Percentiles rank a stretch among this genome's conserved stretches.
Conservation (phyloP, 139 green algal genomes). For the Auxenochlorella pyrenoidosa region DNA sequence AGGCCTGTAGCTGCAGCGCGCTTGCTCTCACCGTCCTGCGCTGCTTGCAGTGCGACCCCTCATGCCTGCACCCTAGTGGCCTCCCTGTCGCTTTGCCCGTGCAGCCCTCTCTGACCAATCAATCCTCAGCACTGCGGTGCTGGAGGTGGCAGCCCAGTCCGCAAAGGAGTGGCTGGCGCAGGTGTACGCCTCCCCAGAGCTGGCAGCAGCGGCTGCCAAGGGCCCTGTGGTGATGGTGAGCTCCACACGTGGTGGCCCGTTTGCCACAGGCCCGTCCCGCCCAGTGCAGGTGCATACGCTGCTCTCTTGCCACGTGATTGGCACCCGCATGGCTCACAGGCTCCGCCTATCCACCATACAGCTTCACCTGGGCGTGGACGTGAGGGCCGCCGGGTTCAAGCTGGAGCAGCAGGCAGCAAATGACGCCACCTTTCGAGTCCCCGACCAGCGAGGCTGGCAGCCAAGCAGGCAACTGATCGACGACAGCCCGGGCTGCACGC, state of each 20-base stretch:
- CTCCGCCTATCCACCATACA: neutral
- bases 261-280: neutral
- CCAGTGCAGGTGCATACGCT: neutral
- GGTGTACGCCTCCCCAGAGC: neutral
- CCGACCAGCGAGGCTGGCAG: constrained; percentile 43
- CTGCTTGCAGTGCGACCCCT: neutral
- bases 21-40: neutral
- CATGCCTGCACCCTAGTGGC: neutral
- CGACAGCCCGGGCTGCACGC: neutral
- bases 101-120: neutral
- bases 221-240: constrained; percentile 16
- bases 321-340: neutral
- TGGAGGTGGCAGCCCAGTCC: constrained; percentile 6
- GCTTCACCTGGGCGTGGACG: constrained; percentile 59
- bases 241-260: too few relatives aligned
- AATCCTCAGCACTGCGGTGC: neutral
- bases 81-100: neutral
- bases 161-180: neutral
- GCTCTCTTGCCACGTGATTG: neutral
- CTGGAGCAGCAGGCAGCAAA: constrained; percentile 58
- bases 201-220: neutral
- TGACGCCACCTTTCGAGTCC: constrained; percentile 55
- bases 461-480: constrained; percentile 14
- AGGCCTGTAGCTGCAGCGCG: neutral
- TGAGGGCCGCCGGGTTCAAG: constrained; percentile 9